Evolutionary conservation across 129 eudicot species (phyloP), one percentile per base, ranked within the genome.

Genomic region (Artemisia argyi): DNA sequence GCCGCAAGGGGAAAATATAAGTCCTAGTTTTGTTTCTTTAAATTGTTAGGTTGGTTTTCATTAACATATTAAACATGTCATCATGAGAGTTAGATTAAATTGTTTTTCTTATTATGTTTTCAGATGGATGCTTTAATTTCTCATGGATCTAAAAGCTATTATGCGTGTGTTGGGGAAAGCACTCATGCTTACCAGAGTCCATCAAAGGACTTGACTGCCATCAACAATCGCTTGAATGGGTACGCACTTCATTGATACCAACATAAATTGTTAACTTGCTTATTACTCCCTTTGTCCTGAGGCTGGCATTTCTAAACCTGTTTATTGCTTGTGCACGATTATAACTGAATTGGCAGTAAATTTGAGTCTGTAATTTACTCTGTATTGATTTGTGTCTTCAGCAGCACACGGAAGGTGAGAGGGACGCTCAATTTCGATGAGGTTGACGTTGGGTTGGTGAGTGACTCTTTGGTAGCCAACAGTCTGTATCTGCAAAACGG

Each of bases 151-250:
- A 91, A 86, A 80, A 95, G 99, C 86, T 90, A 88, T 59, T 95
- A 95, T 63, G 99, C 97, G 6, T 95, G 99, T 76, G 97, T 95
- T 58, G 99, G 99, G 49, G 99, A 91, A 84, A 91, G 99, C 71
- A 95, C 99, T 32, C 97, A 85, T 68, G 97, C 99, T 66, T 95
- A 84, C 82, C 99, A 95, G 79, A 95, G 99, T 79, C 99, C 99
- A 18, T 95, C 99, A 4, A 95, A 95, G 76, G 99, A 95, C 73
- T 73, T 88, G 48, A 88, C 96, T 0, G 96, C 94, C 80, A 95
- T 95, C 61, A 95, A 95, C 72, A 87, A 86, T 81, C 97, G 92
- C 64, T 76, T 95, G 74, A 95, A 91, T 47, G 81, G 97, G 97
- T 88, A 84, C 24, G 49, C 12, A 39, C 26, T 28, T 26, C 14